These are phyloP conservation scores for Penicillium odoratum DNA, from an alignment of 495 filamentous ascomycete genomes.

Conservation along the genomic window DNA sequence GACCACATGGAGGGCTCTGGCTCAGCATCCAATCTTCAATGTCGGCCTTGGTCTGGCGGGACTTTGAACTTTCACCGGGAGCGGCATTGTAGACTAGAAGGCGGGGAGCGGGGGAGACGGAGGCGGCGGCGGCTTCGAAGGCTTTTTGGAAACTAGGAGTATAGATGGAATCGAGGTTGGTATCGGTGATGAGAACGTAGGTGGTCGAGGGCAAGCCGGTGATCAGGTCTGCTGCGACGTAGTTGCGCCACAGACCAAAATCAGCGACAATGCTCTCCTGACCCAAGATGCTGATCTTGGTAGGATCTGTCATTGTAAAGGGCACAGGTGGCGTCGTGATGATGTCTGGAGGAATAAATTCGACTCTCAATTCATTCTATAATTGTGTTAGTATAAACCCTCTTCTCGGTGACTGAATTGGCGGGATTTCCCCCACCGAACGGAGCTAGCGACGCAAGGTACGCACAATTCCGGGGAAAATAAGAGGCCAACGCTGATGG, in stretches of 20 bases:
- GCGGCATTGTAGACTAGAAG: constrained; percentile 85
- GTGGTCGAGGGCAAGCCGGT: constrained; percentile 76
- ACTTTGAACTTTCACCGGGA: constrained; percentile 92
- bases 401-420: constrained; percentile 8
- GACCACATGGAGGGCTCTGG: constrained; percentile 72
- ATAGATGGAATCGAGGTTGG: constrained; percentile 82
- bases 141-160: constrained; percentile 69
- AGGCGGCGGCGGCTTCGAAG: constrained; percentile 60
- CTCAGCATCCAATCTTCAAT: constrained; percentile 98
- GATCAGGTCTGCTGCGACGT: constrained; percentile 80
- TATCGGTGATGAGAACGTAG: constrained; percentile 95
- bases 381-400: constrained; percentile 15
- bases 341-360: constrained; percentile 7
- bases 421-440: constrained; percentile 19
- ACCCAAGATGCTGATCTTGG: constrained; percentile 57
- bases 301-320: constrained; percentile 42
- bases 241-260: constrained; percentile 84
- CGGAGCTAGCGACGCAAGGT: constrained; percentile 27
- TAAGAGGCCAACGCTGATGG: constrained; percentile 1
- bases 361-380: constrained; percentile 42
- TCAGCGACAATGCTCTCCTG: constrained; percentile 86
- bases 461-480: constrained; percentile 7
- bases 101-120: constrained; percentile 55
- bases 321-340: constrained; percentile 6
- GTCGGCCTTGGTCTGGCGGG: constrained; percentile 86